phyloP scores from a whole-genome alignment of 2,329 filamentous ascomycete genomes.

The Diplodia scrobiculata region DNA sequence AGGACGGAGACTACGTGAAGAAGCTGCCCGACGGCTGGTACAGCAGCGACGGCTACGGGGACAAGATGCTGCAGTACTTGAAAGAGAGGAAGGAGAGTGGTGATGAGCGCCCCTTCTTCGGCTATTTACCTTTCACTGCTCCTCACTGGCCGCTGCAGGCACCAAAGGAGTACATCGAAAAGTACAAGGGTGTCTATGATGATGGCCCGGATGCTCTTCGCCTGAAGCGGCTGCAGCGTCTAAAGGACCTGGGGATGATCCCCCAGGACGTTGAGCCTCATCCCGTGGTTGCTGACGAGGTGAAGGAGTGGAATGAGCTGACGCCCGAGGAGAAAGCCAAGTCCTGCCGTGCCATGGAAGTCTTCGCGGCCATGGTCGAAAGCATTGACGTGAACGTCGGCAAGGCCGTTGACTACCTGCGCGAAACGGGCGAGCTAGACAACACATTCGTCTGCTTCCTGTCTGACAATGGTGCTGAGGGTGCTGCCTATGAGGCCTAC shows the following conservation, averaged over 20 bases:
- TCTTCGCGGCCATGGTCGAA: slow-evolving; percentile 66
- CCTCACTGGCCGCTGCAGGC: slow-evolving; percentile 67
- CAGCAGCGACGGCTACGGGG: slow-evolving; percentile 45
- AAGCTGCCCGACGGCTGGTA: slow-evolving; percentile 44
- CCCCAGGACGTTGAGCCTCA: slow-evolving; percentile 55
- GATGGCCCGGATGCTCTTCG: slow-evolving; percentile 62
- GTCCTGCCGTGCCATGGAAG: slow-evolving; percentile 61
- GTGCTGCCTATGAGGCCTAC: slow-evolving; percentile 60
- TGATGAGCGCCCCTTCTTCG: slow-evolving; percentile 58
- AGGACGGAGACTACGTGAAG: slow-evolving; percentile 47
- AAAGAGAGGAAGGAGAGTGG: slow-evolving; percentile 42
- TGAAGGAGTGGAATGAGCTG: slow-evolving; percentile 54
- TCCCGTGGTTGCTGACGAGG: slow-evolving; percentile 54
- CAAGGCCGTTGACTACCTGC: slow-evolving; percentile 60
- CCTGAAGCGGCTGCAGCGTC: slow-evolving; percentile 54
- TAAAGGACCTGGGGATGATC: slow-evolving; percentile 62
- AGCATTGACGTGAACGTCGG: slow-evolving; percentile 63
- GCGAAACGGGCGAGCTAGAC: slow-evolving; percentile 60
- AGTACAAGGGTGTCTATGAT: slow-evolving; percentile 63
- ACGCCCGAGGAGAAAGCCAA: slow-evolving; percentile 51
- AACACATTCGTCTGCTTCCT: slow-evolving; percentile 67
- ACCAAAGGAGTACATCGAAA: slow-evolving; percentile 56
- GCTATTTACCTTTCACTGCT: slow-evolving; percentile 63
- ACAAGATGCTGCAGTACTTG: slow-evolving; percentile 46
- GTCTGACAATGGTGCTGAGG: slow-evolving; percentile 65